phyloP scores from a whole-genome alignment of 257 asterid genomes.

The Penstemon newberryi region DNA sequence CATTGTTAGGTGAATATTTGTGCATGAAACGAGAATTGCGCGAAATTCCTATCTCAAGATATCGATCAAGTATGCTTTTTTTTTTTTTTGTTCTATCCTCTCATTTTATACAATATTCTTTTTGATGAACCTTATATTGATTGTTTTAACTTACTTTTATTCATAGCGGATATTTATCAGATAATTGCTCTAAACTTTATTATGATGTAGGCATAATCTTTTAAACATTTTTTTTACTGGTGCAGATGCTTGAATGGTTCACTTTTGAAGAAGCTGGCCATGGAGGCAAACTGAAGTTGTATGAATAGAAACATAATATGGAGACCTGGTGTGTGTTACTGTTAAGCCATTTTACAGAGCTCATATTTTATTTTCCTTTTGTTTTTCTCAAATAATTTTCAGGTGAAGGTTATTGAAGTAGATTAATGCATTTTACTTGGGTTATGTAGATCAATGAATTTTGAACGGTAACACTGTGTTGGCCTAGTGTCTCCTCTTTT shows the following conservation, averaged over 20 bases:
- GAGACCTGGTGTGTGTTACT: constrained; percentile 17
- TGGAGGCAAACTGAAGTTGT: constrained; percentile 17
- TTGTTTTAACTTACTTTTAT: not conserved
- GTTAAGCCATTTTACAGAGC: not conserved
- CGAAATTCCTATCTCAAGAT: constrained; percentile 74
- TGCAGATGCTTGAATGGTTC: constrained; percentile 36
- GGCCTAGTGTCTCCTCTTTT: too few species aligned
- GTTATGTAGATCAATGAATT: constrained; percentile 30
- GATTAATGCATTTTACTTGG: constrained; percentile 56
- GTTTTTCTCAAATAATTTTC: constrained; percentile 1
- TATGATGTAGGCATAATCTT: not conserved
- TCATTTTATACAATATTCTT: constrained; percentile 14
- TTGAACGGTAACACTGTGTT: not conserved
- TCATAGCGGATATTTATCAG: not conserved
- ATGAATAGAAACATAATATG: constrained; percentile 18
- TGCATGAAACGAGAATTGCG: constrained; percentile 74
- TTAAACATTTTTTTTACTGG: not conserved
- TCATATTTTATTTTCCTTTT: constrained; percentile 1
- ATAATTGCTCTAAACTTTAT: not conserved
- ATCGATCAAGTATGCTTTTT: constrained; percentile 64
- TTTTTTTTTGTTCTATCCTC: not conserved
- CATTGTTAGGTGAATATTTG: constrained; percentile 75
- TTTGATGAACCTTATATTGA: not conserved
- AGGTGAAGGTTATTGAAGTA: constrained; percentile 51
- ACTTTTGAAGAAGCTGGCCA: constrained; percentile 22